Percentiles rank a stretch among this genome's conserved stretches.
Evolutionary conservation across 495 filamentous ascomycete genomes (phyloP).

Genomic region (Hypoxylon cercidicola): DNA sequence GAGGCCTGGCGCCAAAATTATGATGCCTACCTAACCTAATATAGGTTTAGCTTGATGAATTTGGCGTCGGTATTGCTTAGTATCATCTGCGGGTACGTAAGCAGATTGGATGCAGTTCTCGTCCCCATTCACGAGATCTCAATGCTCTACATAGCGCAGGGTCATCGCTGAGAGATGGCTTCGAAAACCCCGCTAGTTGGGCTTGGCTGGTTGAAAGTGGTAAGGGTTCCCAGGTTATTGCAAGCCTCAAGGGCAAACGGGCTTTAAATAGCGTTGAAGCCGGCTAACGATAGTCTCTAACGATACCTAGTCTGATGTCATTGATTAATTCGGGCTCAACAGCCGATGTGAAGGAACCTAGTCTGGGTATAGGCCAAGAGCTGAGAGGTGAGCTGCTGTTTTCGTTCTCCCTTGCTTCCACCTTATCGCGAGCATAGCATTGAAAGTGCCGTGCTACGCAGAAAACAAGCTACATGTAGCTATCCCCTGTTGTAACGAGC

Average conservation of each 20-base stretch:
- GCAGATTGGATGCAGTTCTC: constrained; percentile 9
- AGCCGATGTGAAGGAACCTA: constrained; percentile 16
- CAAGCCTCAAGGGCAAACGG: constrained; percentile 12
- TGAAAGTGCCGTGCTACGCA: neutral
- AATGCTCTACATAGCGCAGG: too few relatives aligned
- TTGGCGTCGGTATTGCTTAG: neutral
- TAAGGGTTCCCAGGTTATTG: constrained; percentile 20
- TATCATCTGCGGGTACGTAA: constrained; percentile 12
- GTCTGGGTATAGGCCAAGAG: too few relatives aligned
- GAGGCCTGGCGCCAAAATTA: constrained; percentile 19
- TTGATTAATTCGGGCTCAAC: constrained; percentile 18
- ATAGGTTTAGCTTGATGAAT: neutral
- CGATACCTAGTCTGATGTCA: constrained; percentile 46
- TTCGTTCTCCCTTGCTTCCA: constrained; percentile 19
- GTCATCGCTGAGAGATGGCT: constrained; percentile 19
- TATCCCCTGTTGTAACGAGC: neutral
- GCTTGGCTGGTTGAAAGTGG: constrained; percentile 23
- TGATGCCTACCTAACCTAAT: neutral
- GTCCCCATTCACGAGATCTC: constrained; percentile 18
- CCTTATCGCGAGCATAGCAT: neutral
- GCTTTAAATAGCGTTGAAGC: constrained; percentile 20
- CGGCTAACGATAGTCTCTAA: constrained; percentile 33
- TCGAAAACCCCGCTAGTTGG: constrained; percentile 9
- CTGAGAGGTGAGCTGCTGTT: constrained; percentile 17
- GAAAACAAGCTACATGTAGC: constrained; percentile 2